Evolutionary conservation across 2,329 filamentous ascomycete genomes (phyloP).

Genomic region (Tolypocladium endophyticum): DNA sequence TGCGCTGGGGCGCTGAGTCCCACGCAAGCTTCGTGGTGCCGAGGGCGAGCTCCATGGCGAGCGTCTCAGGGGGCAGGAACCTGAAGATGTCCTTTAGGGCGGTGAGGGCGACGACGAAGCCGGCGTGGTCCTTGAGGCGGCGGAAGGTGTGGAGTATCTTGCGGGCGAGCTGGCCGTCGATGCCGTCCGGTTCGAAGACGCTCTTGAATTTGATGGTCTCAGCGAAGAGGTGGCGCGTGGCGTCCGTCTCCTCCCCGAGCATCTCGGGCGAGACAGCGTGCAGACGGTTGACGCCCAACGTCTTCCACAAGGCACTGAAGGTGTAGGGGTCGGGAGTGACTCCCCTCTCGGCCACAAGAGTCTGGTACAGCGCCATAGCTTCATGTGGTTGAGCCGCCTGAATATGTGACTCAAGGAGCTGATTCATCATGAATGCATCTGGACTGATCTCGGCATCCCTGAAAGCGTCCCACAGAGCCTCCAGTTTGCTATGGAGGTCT

Average conservation of each 20-base stretch:
- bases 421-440: conserved; percentile 70
- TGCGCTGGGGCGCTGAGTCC: conserved; percentile 28
- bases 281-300: conserved; percentile 39
- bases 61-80: conserved; percentile 32
- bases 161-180: conserved; percentile 36
- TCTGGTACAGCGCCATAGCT: conserved; percentile 44
- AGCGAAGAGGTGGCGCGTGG: conserved; percentile 32
- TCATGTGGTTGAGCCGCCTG: conserved; percentile 44
- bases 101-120: conserved; percentile 34
- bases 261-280: conserved; percentile 20
- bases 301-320: conserved; percentile 57
- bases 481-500: conserved; percentile 44
- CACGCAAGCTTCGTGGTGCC: conserved; percentile 32
- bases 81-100: conserved; percentile 31
- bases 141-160: conserved; percentile 41
- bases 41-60: conserved; percentile 35
- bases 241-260: conserved; percentile 17
- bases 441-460: conserved; percentile 52
- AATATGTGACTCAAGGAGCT: conserved; percentile 58
- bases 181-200: conserved; percentile 30
- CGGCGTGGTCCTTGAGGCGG: conserved; percentile 30
- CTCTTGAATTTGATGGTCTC: conserved; percentile 38
- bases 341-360: conserved; percentile 36
- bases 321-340: conserved; percentile 57
- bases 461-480: conserved; percentile 52